Base-by-base conservation (phyloP, 2,329 filamentous ascomycete genomes). In the Paracoccidioides brasiliensis region DNA sequence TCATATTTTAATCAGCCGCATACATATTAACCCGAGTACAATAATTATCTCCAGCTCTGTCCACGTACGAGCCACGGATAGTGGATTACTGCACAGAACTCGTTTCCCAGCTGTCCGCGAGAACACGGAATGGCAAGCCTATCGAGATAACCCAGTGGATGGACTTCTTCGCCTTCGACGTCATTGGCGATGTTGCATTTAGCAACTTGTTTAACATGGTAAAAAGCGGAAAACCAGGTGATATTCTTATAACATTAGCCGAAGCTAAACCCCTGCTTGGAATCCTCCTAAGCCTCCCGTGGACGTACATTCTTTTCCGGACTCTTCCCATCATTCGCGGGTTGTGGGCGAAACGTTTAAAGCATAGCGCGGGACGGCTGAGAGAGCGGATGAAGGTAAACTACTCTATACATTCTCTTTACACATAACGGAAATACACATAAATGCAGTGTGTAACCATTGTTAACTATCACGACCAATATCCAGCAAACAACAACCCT, bases 161-260 rank as follows among this genome's bases (percentile, higher is more conserved):
- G 45, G 61, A 63, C 35, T 66, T 61, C 54, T 63, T 61, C 56
- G 58, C 55, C 28, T 63, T 66, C 30, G 64, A 66, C 41, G 61
- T 69, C 41, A 72, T 74, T 64, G 69, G 69, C 2, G 67, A 71
- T 33, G 59, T 73, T 12, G 61, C 66, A 3, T 68, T 73, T 52
- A 64, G 67, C 28, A 66, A 67, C 55, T 65, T 67, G 0, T 73
- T 73, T 55, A 60, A 64, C 30, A 70, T 72, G 67, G 58, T 71
- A 7, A 52, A 44, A 4, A 57, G 58, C 12, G 61, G 60, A 3
- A 52, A 60, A 40, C 59, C 62, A 10, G 50, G 58, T 14, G 62
- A 61, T 41, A 57, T 64, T 40, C 53, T 63, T n/a, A 61, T 55
- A 9, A 57, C 54, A 2, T 12, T 66, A 4, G 60, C 61, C 15